These are phyloP conservation scores for Rhodomyrtus tomentosa DNA, from an alignment of 345 rosid genomes.

Conservation along the genomic window DNA sequence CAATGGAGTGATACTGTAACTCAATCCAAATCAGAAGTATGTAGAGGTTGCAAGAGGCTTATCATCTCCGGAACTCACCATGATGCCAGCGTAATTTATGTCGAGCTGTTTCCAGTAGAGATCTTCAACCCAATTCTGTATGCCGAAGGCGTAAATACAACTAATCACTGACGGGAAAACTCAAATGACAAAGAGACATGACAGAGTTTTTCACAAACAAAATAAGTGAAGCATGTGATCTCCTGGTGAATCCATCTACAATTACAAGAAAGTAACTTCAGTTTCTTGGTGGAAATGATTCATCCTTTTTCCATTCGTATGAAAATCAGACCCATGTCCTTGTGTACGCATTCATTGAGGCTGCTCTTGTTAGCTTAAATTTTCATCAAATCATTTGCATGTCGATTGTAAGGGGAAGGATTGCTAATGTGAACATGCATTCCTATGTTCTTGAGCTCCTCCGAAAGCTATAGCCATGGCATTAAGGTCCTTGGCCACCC, in stretches of 20 bases:
- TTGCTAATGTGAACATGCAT: neutral
- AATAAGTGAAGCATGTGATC: neutral
- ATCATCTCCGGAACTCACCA: conserved; percentile 32
- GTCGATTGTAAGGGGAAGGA: neutral
- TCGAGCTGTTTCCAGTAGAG: conserved; percentile 95
- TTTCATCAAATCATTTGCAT: neutral
- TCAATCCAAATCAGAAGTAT: neutral
- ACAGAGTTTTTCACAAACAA: neutral
- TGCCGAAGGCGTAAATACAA: conserved; percentile 27
- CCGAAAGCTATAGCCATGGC: conserved; percentile 60
- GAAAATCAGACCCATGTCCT: neutral
- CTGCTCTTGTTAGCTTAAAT: neutral
- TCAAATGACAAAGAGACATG: neutral
- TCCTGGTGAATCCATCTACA: neutral
- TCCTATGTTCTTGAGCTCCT: conserved; percentile 73
- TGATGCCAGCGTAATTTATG: conserved; percentile 80
- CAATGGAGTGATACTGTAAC: neutral
- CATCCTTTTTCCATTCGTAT: neutral
- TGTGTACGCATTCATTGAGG: neutral
- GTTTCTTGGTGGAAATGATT: neutral
- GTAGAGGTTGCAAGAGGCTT: neutral
- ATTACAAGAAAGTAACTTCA: neutral
- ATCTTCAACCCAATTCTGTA: conserved; percentile 88
- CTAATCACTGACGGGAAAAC: neutral
- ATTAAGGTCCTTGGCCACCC: conserved; percentile 52